Evolutionary conservation across 805 yeast species (phyloP).

Genomic region (Metschnikowia orientalis): DNA sequence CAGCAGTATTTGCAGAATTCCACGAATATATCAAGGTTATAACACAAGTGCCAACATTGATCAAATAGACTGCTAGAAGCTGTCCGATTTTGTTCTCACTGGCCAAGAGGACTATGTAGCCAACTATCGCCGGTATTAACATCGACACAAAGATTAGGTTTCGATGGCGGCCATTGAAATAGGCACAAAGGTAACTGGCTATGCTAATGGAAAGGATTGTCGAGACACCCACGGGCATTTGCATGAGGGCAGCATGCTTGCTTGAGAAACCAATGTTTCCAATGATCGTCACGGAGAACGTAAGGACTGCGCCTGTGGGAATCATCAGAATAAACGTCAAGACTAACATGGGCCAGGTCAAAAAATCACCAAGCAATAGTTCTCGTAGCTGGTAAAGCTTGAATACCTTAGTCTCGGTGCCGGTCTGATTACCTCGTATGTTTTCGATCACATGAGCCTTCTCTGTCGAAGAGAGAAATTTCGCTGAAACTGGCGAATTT

Average conservation of each 20-base stretch:
- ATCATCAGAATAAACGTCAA: constrained; percentile 45
- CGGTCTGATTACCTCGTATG: constrained; percentile 47
- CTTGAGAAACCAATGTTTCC: constrained; percentile 46
- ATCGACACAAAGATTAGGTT: constrained; percentile 27
- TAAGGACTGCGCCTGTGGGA: constrained; percentile 49
- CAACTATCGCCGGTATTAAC: constrained; percentile 32
- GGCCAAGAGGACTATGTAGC: constrained; percentile 41
- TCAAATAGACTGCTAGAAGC: constrained; percentile 45
- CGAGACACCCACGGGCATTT: constrained; percentile 54
- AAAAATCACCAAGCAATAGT: constrained; percentile 41
- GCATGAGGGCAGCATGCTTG: constrained; percentile 45
- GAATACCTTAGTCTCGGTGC: constrained; percentile 46
- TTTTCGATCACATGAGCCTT: constrained; percentile 40
- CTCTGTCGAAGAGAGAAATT: constrained; percentile 39
- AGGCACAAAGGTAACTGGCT: constrained; percentile 29
- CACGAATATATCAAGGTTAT: constrained; percentile 57
- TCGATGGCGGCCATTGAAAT: constrained; percentile 21
- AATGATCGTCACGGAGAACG: constrained; percentile 52
- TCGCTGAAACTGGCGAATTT: constrained; percentile 39
- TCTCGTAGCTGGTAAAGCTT: constrained; percentile 45
- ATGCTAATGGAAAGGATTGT: constrained; percentile 28
- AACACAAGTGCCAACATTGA: constrained; percentile 53
- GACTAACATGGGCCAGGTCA: constrained; percentile 47
- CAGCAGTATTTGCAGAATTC: constrained; percentile 46
- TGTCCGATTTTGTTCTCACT: constrained; percentile 38